phyloP scores from a whole-genome alignment of 106 monocot genomes.

The Dioscorea dumetorum region DNA sequence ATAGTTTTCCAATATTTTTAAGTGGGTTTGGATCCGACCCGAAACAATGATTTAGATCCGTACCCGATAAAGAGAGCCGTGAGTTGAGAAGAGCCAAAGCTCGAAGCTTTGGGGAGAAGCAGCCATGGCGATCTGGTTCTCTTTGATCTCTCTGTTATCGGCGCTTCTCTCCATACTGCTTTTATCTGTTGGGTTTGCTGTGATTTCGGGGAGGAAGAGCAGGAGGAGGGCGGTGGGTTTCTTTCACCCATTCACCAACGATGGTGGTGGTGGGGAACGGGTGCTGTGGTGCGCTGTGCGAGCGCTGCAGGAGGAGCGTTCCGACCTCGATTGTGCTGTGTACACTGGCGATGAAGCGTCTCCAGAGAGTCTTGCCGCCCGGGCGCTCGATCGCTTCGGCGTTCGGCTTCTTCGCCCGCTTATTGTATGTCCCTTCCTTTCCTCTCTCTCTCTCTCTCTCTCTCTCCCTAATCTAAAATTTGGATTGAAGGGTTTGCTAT shows the following conservation, averaged over 20 bases:
- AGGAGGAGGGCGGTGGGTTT: slow-evolving; percentile 51
- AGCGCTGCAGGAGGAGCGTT: slow-evolving; percentile 61
- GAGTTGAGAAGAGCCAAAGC: too few species aligned
- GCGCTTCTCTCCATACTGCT: not conserved
- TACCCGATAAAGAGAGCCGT: too few species aligned
- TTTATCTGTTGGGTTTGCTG: not conserved
- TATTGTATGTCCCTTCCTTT: slow-evolving; percentile 17
- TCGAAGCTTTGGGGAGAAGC: not conserved
- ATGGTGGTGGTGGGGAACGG: slow-evolving; percentile 90
- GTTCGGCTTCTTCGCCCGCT: slow-evolving; percentile 61
- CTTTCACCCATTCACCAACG: slow-evolving; percentile 96
- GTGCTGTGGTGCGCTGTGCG: slow-evolving; percentile 97
- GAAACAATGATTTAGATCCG: too few species aligned
- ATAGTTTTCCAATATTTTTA: too few species aligned
- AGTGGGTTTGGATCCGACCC: too few species aligned
- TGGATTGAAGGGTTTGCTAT: not conserved
- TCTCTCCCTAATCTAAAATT: not conserved
- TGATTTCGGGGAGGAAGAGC: slow-evolving; percentile 13
- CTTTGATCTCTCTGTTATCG: slow-evolving; percentile 1
- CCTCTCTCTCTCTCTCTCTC: not conserved
- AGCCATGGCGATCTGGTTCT: not conserved
- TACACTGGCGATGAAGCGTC: slow-evolving; percentile 77
- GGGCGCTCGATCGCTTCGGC: slow-evolving; percentile 80
- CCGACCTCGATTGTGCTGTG: slow-evolving; percentile 51
- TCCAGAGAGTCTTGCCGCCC: slow-evolving; percentile 43